These are phyloP conservation scores for Peronospora destructor DNA, from an alignment of 352 stramenopile species.

Conservation along the genomic window DNA sequence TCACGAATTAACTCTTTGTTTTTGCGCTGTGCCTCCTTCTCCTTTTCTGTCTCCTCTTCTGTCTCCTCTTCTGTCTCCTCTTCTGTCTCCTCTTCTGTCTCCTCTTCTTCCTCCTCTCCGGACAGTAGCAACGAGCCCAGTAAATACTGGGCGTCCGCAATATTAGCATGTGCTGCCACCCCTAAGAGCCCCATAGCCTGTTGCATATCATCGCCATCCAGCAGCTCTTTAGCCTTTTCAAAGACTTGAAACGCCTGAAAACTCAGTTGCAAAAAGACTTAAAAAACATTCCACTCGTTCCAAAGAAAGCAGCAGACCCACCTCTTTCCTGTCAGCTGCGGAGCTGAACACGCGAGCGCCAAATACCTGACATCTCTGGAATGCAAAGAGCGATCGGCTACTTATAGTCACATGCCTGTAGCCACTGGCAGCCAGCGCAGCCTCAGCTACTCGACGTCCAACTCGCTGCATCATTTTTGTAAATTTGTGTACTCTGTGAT, in stretches of 20 bases:
- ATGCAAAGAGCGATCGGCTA: slow-evolving; percentile 3
- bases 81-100: slow-evolving; percentile 19
- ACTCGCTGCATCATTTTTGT: no score
- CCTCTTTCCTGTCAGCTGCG: slow-evolving; percentile 24
- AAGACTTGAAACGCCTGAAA: slow-evolving; percentile 40
- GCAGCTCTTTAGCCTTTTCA: slow-evolving; percentile 50
- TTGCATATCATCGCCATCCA: slow-evolving; percentile 47
- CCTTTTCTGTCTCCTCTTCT: no score
- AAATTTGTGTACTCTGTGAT: slow-evolving; percentile 6
- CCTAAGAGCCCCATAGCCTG: slow-evolving; percentile 55
- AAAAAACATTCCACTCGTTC: background rate
- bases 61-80: no score
- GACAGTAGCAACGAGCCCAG: slow-evolving; percentile 55
- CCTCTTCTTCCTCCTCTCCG: slow-evolving; percentile 36
- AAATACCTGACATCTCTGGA: background rate
- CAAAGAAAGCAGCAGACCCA: slow-evolving; percentile 12
- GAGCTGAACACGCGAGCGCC: slow-evolving; percentile 22
- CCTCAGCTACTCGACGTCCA: slow-evolving; percentile 12
- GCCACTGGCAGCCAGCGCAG: slow-evolving; percentile 2
- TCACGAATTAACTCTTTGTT: slow-evolving; percentile 52
- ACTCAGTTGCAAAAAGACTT: background rate
- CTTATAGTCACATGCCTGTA: background rate
- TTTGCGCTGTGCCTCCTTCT: slow-evolving; percentile 21
- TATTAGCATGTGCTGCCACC: slow-evolving; percentile 53
- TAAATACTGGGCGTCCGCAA: slow-evolving; percentile 69